A percentile compares a stretch with the other conserved stretches of the same genome.
phyloP scores from a whole-genome alignment of 2,329 filamentous ascomycete species.

The Hymenoscyphus albidus region DNA sequence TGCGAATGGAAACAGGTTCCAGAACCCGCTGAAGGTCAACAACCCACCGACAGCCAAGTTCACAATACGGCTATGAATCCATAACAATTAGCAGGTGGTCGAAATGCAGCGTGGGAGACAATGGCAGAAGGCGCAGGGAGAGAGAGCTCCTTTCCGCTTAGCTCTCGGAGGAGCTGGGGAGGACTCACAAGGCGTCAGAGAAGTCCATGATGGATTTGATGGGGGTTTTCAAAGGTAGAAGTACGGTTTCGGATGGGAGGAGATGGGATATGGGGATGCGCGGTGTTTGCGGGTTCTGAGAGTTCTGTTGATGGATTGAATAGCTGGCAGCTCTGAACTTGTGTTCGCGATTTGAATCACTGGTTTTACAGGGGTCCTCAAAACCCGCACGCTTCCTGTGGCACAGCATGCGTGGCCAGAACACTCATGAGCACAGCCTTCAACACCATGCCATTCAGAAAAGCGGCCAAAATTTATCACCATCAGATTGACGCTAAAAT shows the following conservation, averaged over 20 bases:
- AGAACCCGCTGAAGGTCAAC: conserved; percentile 81
- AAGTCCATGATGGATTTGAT: conserved; percentile 67
- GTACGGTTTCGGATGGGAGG: not conserved
- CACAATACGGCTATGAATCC: conserved; percentile 72
- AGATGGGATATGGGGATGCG: not conserved
- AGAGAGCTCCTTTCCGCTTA: conserved; percentile 17
- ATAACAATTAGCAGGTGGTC: conserved; percentile 30
- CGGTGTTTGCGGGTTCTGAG: not conserved
- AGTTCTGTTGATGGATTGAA: not conserved
- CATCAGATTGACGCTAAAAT: not conserved
- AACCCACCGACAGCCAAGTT: conserved; percentile 85
- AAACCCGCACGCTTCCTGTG: not conserved
- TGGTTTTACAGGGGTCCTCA: not conserved
- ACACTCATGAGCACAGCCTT: not conserved
- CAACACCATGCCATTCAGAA: not conserved
- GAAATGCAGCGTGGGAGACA: conserved; percentile 14
- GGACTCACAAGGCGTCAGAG: conserved; percentile 82
- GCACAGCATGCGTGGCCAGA: not conserved
- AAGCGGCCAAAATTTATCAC: not conserved
- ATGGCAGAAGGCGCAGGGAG: conserved; percentile 17
- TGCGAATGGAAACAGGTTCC: conserved; percentile 59
- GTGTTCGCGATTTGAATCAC: not conserved
- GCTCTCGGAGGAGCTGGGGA: conserved; percentile 9
- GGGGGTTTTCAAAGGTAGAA: not conserved
- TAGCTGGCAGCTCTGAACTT: not conserved